Base-by-base conservation (phyloP, 2,329 filamentous ascomycete genomes). In the Colletotrichum aenigma region DNA sequence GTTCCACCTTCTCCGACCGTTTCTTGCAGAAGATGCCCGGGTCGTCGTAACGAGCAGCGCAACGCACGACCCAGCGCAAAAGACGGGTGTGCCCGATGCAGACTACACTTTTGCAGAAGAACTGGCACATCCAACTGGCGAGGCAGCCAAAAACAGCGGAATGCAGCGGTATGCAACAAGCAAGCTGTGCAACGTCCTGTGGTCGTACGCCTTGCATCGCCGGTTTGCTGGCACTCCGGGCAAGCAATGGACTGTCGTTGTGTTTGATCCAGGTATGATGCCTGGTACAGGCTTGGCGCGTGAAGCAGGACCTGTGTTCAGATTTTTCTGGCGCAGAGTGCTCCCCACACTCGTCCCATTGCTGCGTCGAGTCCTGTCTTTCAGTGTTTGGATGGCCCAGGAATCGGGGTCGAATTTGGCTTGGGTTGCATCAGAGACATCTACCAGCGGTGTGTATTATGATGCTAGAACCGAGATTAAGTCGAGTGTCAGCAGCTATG, bases 151-250 rank as follows among this genome's bases (percentile, higher is more conserved):
- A 7, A 80, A 78, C 30, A 77, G 78, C 1, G 86, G 87, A 2
- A 80, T 82, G 3, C 82, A 85, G 74, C 84, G 84, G 26, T 89
- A 90, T 75, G 62, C 84, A 2, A 87, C 81, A 9, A 84, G 81
- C 72, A 90, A 90, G 81, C 81, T 89, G 4, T 82, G 80, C 28
- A 90, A 90, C 79, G 76, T 89, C 0, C 74, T 90, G 21, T 91
- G 87, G 85, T 82, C 82, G 18, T 88, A 89, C 74, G 87, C 86
- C 0, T 80, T 90, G 15, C 78, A 85, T 16, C 79, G 83, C 4
- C 84, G 83, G 2, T 79, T 89, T 4, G 48, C 77, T 9, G 74
- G 81, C 26, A 43, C 6, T 18, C 56, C 79, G 4, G 76, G 77
- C 3, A 77, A 62, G 30, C 76, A 76, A 13, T 83, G 86, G 79